phyloP scores from a whole-genome alignment of 306 rosid genomes.

The Trifolium subterraneum region DNA sequence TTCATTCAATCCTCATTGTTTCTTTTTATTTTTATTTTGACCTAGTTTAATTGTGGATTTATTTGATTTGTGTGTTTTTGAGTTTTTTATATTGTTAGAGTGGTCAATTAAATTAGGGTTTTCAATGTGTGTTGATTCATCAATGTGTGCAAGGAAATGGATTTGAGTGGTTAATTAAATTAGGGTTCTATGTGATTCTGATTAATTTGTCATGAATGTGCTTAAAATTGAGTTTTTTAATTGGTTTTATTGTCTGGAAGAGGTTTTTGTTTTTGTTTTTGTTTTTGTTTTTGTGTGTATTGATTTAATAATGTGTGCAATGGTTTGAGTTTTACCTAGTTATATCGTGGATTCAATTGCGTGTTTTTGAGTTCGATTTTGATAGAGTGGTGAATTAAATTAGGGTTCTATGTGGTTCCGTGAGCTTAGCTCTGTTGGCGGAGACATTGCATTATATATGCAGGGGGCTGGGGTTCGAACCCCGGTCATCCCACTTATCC shows the following conservation, averaged over 20 bases:
- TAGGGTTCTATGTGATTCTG: background rate
- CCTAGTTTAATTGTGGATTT: slow-evolving; percentile 18
- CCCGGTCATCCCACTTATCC: too few relatives aligned
- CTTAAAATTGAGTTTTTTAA: slow-evolving; percentile 11
- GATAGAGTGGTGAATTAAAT: background rate
- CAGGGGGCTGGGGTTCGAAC: too few relatives aligned
- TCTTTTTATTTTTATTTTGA: background rate
- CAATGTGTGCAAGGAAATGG: too few relatives aligned
- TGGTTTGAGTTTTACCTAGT: too few relatives aligned
- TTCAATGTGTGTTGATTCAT: background rate
- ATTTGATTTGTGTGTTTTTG: slow-evolving; percentile 4
- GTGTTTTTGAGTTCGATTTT: slow-evolving; percentile 19
- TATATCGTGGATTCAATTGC: background rate
- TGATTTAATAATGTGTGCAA: too few relatives aligned
- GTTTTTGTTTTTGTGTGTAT: too few relatives aligned
- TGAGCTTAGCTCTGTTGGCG: too few relatives aligned
- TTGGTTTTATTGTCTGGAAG: too few relatives aligned
- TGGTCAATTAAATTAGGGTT: too few relatives aligned
- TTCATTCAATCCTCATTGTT: background rate
- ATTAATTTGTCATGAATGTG: background rate
- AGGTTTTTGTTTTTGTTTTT: too few relatives aligned
- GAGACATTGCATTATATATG: too few relatives aligned
- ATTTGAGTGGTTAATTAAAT: slow-evolving; percentile 8
- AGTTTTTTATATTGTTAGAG: too few relatives aligned
- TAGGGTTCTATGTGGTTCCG: background rate